Base-by-base conservation (phyloP, 73 alveolate genomes). In the Paramecium sonneborni region DNA sequence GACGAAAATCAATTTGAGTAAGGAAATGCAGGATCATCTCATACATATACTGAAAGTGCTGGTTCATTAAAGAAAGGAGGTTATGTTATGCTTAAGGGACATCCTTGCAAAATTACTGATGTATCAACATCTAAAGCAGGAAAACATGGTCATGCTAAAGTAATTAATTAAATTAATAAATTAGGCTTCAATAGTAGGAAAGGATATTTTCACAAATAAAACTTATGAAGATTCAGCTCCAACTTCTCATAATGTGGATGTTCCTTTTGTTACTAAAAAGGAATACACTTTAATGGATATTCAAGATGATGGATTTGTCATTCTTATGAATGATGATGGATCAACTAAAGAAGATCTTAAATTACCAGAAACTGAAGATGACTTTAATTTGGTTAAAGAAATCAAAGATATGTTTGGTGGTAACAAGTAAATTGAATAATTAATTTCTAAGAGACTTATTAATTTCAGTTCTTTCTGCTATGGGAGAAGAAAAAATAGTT, bases 61-160 rank as follows among this genome's bases (percentile, higher is more conserved):
- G 98, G 98, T 39, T 93, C 96, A 88, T 93, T 96, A 74, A 95
- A 96, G 92, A 96, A 95, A 92, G 96, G 96, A 46, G 97, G 93
- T 21, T 86, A 95, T 93, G 97, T 92, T 70, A 93, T 96, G 96
- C 92, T 97, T 94, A 97, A 95, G 93, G 98, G 95, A 12, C 96
- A 92, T 93, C 98, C 98, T 28, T 96, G 98, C 97, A 96, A 92
- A 90, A 97, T 97, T 82, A 96, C 96, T 12, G 96, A 95, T 58
- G 88, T 92, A 88, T 85, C 96, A 41, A 93, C 97, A 67, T 96
- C 98, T 93, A 97, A 97, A 86, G 95, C 95, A 52, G 99, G 99
- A 86, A 97, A 97, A 96, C 99, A 97, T 88, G 99, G 99, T 28
- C 93, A 96, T 38, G 99, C 99, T 93, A 97, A 97, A 87, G 88